A percentile compares a stretch with the other conserved stretches of the same genome.
phyloP scores from a whole-genome alignment of 805 yeast species.

The Saturnispora bothae region DNA sequence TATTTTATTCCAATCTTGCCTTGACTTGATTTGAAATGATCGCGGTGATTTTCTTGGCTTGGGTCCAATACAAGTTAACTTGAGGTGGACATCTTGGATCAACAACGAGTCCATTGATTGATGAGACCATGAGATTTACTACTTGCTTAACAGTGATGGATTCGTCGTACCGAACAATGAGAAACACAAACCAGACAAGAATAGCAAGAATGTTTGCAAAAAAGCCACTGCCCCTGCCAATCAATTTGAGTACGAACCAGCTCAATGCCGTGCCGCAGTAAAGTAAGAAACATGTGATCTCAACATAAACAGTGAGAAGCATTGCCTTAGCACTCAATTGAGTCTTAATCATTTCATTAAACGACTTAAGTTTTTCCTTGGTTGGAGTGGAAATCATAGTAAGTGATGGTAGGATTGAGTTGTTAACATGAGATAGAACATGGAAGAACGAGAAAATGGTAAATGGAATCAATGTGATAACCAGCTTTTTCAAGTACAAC shows the following conservation, averaged over 20 bases:
- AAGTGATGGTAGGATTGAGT: constrained; percentile 52
- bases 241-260: constrained; percentile 9
- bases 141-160: constrained; percentile 55
- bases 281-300: constrained; percentile 24
- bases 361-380: constrained; percentile 10
- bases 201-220: constrained; percentile 42
- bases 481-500: constrained; percentile 45
- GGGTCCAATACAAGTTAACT: constrained; percentile 37
- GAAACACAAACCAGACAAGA: constrained; percentile 46
- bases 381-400: constrained; percentile 10
- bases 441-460: constrained; percentile 75
- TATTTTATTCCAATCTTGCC: too few species aligned
- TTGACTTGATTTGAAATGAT: constrained; percentile 1
- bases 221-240: constrained; percentile 12
- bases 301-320: constrained; percentile 49
- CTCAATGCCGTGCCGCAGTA: constrained; percentile 29
- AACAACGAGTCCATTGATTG: constrained; percentile 36
- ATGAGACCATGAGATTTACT: constrained; percentile 7
- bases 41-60: constrained; percentile 26
- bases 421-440: constrained; percentile 57
- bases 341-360: constrained; percentile 36
- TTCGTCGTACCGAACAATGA: constrained; percentile 69
- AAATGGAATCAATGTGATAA: constrained; percentile 63
- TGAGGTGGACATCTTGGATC: constrained; percentile 40
- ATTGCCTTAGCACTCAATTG: constrained; percentile 50